Conservation (phyloP, 2,329 filamentous ascomycete genomes). For the Pestalotiopsis sp. region DNA sequence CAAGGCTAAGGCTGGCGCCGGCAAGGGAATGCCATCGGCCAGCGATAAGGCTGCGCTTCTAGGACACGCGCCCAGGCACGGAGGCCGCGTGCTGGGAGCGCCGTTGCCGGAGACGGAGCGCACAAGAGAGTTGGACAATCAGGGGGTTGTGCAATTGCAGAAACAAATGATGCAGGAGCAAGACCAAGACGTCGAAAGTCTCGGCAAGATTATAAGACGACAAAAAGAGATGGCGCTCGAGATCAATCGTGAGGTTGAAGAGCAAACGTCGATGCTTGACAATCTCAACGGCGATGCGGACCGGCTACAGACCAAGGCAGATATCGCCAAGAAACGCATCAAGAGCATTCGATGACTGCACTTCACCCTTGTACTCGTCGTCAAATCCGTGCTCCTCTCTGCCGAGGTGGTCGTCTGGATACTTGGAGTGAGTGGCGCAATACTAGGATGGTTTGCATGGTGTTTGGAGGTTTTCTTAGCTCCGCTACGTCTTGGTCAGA, state of each 20-base stretch:
- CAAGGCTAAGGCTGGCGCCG: constrained; percentile 44
- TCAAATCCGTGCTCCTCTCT: constrained; percentile 18
- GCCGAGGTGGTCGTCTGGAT: constrained; percentile 20
- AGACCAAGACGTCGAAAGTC: constrained; percentile 70
- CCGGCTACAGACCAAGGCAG: constrained; percentile 68
- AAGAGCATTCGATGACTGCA: constrained; percentile 44
- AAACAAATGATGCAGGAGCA: constrained; percentile 75
- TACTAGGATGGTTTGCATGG: constrained; percentile 24
- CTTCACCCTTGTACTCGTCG: constrained; percentile 14
- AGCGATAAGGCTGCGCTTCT: constrained; percentile 55
- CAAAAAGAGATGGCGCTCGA: constrained; percentile 79
- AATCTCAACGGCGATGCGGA: constrained; percentile 68
- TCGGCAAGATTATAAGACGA: constrained; percentile 69
- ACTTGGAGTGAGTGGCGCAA: constrained; percentile 18
- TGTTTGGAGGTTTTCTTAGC: constrained; percentile 19
- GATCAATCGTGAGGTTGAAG: constrained; percentile 73
- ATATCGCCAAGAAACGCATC: constrained; percentile 73
- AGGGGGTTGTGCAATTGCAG: constrained; percentile 74
- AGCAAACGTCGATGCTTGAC: constrained; percentile 72
- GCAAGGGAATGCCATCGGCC: constrained; percentile 49
- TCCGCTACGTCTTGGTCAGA: constrained; percentile 16
- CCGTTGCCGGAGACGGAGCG: constrained; percentile 75
- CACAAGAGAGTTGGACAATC: constrained; percentile 77
- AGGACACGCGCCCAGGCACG: constrained; percentile 37
- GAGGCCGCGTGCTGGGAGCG: constrained; percentile 71